Conservation (phyloP, 2,329 filamentous ascomycete genomes). For the Penicillium sp. region DNA sequence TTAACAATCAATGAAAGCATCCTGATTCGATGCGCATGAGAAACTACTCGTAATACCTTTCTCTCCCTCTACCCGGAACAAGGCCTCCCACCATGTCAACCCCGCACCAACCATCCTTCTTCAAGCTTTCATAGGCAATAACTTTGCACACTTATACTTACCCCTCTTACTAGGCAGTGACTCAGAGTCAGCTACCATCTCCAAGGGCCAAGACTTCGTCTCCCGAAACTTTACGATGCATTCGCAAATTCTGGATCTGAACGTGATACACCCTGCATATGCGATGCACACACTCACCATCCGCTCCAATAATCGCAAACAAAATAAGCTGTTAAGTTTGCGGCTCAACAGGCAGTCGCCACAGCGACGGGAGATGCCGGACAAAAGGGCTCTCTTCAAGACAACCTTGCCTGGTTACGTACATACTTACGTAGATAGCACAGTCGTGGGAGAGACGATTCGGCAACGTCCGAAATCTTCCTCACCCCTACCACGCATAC, state of each 20-base stretch:
- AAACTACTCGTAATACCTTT: not conserved
- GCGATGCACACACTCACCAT: not conserved
- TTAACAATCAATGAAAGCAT: not conserved
- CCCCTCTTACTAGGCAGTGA: not conserved
- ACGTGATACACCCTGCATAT: constrained; percentile 9
- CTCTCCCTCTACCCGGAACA: not conserved
- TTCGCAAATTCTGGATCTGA: not conserved
- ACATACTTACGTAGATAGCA: not conserved
- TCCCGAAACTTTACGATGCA: not conserved
- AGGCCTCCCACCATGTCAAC: not conserved
- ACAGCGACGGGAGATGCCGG: not conserved
- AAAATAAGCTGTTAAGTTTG: not conserved
- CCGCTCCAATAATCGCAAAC: not conserved
- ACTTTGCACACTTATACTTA: not conserved
- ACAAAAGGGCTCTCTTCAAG: not conserved
- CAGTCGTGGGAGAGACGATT: not conserved
- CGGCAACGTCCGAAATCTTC: not conserved
- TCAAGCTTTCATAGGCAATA: not conserved
- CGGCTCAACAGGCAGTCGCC: not conserved
- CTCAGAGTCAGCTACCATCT: not conserved
- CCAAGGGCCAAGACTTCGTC: not conserved
- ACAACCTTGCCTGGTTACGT: not conserved
- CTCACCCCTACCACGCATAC: not conserved
- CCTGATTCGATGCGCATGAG: not conserved
- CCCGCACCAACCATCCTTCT: not conserved